A percentile compares a stretch with the other conserved stretches of the same genome.
phyloP scores from a whole-genome alignment of 2,329 filamentous ascomycete genomes.

The Claviceps spartinae region DNA sequence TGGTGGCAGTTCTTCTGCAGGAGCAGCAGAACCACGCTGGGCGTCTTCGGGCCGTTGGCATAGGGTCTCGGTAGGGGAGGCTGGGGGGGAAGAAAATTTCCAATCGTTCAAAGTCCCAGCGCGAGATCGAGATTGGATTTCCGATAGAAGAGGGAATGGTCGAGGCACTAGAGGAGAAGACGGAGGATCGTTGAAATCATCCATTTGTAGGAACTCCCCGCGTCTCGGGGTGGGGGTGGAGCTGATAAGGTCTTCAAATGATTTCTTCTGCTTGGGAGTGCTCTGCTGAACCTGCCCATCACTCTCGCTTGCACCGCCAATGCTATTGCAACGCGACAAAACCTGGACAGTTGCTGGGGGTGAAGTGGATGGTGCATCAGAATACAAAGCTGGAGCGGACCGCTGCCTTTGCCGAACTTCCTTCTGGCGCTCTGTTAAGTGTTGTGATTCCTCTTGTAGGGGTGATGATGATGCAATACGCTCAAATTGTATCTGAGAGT shows the following conservation, averaged over 20 bases:
- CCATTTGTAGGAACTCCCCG: conserved; percentile 34
- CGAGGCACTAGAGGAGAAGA: conserved; percentile 46
- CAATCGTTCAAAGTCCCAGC: conserved; percentile 26
- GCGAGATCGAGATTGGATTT: conserved; percentile 36
- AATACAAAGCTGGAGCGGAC: conserved; percentile 52
- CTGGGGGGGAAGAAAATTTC: conserved; percentile 45
- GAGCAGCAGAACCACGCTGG: conserved; percentile 7
- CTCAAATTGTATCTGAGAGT: conserved; percentile 71
- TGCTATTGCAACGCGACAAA: conserved; percentile 7
- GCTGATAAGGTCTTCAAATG: conserved; percentile 38
- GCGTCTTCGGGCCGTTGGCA: conserved; percentile 14
- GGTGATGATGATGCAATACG: conserved; percentile 48
- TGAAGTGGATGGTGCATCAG: conserved; percentile 47
- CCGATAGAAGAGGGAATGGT: conserved; percentile 36
- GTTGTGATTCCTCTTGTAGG: conserved; percentile 48
- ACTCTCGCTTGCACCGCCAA: conserved; percentile 5
- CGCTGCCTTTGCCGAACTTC: conserved; percentile 64
- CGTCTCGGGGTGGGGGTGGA: conserved; percentile 49
- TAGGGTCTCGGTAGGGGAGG: conserved; percentile 29
- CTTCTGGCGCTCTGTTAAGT: conserved; percentile 65
- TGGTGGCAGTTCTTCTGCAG: conserved; percentile 7
- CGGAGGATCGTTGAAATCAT: conserved; percentile 39
- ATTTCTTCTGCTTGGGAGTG: conserved; percentile 31
- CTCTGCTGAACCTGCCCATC: conserved; percentile 20
- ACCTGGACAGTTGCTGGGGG: conserved; percentile 12